phyloP scores from a whole-genome alignment of 768 basidiomycete genomes.

The Megacollybia marginata region DNA sequence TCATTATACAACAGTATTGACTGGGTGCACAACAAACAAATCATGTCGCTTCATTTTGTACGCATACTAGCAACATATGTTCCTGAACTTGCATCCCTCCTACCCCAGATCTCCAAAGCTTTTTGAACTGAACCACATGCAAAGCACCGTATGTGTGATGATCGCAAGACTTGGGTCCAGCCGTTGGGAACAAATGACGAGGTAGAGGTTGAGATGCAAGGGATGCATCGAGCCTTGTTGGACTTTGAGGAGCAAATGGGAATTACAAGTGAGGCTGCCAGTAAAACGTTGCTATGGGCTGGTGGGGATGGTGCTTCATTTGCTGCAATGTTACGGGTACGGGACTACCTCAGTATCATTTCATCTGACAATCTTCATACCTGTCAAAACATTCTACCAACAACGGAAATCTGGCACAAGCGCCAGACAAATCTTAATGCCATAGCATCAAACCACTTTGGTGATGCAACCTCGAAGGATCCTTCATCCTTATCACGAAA shows the following conservation, averaged over 20 bases:
- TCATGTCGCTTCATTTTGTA: conserved; percentile 15
- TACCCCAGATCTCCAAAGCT: conserved; percentile 6
- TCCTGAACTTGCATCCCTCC: conserved; percentile 11
- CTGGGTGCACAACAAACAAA: conserved; percentile 6
- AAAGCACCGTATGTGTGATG: conserved; percentile 11
- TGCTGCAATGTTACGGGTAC: too few species aligned
- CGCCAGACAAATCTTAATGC: too few species aligned
- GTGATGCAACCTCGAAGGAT: too few species aligned
- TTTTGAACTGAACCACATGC: conserved; percentile 10
- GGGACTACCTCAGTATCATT: too few species aligned
- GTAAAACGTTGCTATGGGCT: neutral
- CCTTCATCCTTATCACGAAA: too few species aligned
- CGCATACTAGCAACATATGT: conserved; percentile 12
- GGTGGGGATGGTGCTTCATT: too few species aligned
- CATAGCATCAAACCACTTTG: too few species aligned
- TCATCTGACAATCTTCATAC: too few species aligned
- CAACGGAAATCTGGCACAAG: too few species aligned
- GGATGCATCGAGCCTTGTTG: conserved; percentile 12
- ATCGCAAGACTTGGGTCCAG: conserved; percentile 11
- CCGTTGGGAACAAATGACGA: conserved; percentile 16
- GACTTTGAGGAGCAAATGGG: conserved; percentile 13
- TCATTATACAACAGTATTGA: conserved; percentile 11
- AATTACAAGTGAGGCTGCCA: conserved; percentile 8
- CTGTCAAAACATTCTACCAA: too few species aligned
- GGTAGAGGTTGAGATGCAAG: conserved; percentile 12